phyloP scores from a whole-genome alignment of 2,329 filamentous ascomycete genomes.

The Chaetomium sp. region DNA sequence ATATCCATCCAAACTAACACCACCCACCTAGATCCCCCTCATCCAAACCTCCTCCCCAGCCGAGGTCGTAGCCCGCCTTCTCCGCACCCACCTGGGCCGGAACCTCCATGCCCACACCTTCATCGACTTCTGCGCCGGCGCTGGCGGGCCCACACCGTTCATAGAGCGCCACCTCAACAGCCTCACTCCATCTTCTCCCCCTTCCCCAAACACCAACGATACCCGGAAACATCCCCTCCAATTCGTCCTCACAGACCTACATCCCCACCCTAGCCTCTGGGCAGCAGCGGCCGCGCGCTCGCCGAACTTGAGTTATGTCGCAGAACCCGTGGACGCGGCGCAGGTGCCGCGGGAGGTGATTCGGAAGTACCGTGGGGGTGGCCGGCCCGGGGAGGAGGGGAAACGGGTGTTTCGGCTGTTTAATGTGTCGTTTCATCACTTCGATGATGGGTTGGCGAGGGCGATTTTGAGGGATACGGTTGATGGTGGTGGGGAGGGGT shows the following conservation, averaged over 20 bases:
- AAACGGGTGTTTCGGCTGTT: constrained; percentile 61
- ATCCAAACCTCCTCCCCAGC: constrained; percentile 54
- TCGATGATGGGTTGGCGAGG: constrained; percentile 55
- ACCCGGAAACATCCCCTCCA: constrained; percentile 29
- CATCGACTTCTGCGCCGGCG: constrained; percentile 71
- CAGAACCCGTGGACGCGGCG: constrained; percentile 58
- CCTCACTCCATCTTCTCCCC: constrained; percentile 24
- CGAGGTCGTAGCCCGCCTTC: constrained; percentile 50
- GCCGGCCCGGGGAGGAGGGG: constrained; percentile 22
- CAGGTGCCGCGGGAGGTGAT: constrained; percentile 48
- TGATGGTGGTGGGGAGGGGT: constrained; percentile 53
- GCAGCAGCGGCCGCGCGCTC: constrained; percentile 44
- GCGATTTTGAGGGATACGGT: constrained; percentile 59
- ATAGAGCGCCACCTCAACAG: constrained; percentile 56
- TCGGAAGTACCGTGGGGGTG: constrained; percentile 8
- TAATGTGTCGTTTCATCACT: constrained; percentile 72
- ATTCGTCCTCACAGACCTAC: constrained; percentile 61
- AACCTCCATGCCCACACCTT: constrained; percentile 50
- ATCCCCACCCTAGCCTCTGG: constrained; percentile 59
- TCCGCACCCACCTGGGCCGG: constrained; percentile 43
- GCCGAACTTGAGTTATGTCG: constrained; percentile 53
- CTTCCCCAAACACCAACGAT: constrained; percentile 7
- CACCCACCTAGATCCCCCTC: constrained; percentile 34
- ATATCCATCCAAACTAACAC: neutral
- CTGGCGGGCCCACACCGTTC: constrained; percentile 61